These are phyloP conservation scores for Ceratobasidium sp. DNA, from an alignment of 1,284 basidiomycete genomes.

Conservation along the genomic window DNA sequence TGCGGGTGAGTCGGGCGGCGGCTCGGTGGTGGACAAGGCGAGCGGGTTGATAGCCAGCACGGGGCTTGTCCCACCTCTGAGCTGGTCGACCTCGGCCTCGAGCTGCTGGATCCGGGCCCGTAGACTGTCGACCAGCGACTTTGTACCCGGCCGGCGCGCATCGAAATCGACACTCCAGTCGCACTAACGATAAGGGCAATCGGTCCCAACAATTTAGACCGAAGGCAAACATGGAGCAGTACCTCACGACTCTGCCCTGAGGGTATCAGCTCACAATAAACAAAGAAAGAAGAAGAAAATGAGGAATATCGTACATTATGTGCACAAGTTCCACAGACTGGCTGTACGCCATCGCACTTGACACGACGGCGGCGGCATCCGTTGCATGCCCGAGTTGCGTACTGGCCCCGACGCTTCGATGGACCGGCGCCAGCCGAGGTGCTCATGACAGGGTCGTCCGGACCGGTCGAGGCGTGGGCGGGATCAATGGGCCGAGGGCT, in stretches of 20 bases:
- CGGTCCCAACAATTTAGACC: too few relatives aligned
- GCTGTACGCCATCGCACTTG: conserved; percentile 40
- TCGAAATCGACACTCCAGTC: conserved; percentile 18
- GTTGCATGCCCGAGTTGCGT: conserved; percentile 28
- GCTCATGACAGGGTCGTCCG: not conserved
- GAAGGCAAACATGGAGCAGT: not conserved
- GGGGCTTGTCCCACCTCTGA: not conserved
- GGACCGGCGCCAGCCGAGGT: conserved; percentile 4
- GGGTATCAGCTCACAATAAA: not conserved
- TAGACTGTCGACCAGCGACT: conserved; percentile 31
- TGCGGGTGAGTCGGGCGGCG: too few relatives aligned
- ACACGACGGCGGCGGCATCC: conserved; percentile 41
- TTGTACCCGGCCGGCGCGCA: conserved; percentile 5
- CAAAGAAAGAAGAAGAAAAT: not conserved
- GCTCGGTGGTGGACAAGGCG: too few relatives aligned
- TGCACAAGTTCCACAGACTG: conserved; percentile 26
- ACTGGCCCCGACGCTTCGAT: conserved; percentile 27
- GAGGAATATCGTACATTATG: not conserved
- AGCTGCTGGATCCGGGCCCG: conserved; percentile 14
- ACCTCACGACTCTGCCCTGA: conserved; percentile 28
- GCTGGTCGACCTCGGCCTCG: conserved; percentile 6
- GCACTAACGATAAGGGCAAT: not conserved
- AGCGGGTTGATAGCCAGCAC: not conserved
- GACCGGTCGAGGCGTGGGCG: too few relatives aligned
- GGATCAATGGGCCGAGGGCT: too few relatives aligned